Evolutionary conservation across 345 rosid species (phyloP).

Genomic region (Lumnitzera littorea): DNA sequence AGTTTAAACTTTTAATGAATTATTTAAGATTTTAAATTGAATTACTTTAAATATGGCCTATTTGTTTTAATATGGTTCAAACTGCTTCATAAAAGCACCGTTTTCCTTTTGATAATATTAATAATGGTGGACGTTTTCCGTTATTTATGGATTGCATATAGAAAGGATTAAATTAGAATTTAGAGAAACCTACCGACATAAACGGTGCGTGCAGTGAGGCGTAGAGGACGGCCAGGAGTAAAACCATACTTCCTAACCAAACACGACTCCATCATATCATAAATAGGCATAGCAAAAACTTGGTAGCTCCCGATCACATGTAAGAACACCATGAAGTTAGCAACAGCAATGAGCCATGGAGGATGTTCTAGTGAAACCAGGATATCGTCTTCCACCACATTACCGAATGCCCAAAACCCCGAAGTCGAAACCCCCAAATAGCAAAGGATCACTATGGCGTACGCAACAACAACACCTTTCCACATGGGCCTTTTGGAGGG

Average conservation of each 20-base stretch:
- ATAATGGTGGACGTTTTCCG: no score
- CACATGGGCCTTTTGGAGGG: conserved; percentile 79
- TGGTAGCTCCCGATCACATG: conserved; percentile 81
- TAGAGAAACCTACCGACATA: conserved; percentile 45
- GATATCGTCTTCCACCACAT: conserved; percentile 46
- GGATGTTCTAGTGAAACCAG: conserved; percentile 60
- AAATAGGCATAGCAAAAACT: conserved; percentile 69
- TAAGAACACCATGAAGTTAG: conserved; percentile 56
- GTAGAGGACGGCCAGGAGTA: conserved; percentile 32
- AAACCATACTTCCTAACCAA: conserved; percentile 42
- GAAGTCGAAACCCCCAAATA: conserved; percentile 63
- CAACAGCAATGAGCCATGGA: conserved; percentile 47
- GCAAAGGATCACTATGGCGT: conserved; percentile 56
- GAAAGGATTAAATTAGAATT: background rate
- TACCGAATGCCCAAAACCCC: conserved; percentile 54
- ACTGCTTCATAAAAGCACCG: no score
- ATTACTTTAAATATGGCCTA: no score
- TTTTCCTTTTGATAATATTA: no score
- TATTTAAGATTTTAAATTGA: no score
- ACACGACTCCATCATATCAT: conserved; percentile 59
- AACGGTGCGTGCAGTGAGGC: conserved; percentile 35
- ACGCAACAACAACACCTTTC: conserved; percentile 63
- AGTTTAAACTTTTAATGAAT: no score
- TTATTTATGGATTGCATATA: no score
- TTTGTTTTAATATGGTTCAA: no score